phyloP scores from a whole-genome alignment of 192 early-diverging fungal species.

The Kappamyces sp. region DNA sequence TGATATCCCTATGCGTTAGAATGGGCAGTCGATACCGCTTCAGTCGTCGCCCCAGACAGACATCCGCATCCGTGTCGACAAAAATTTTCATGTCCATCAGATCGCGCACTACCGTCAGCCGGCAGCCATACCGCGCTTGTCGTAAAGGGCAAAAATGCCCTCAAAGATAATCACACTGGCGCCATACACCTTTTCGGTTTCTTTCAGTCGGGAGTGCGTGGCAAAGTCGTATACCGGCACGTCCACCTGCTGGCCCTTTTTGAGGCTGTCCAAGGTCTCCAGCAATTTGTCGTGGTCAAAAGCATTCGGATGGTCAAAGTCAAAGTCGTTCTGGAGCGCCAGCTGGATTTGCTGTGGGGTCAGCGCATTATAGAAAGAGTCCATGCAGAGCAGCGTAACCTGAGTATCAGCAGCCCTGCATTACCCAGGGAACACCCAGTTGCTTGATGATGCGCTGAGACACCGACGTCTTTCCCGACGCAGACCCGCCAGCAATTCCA shows the following conservation, averaged over 20 bases:
- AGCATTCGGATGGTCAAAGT: slow-evolving; percentile 91
- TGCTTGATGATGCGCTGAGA: slow-evolving; percentile 43
- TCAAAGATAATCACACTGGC: slow-evolving; percentile 96
- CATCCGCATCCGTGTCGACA: slow-evolving; percentile 93
- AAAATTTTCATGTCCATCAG: slow-evolving; percentile 73
- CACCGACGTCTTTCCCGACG: slow-evolving; percentile 52
- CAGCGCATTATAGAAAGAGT: slow-evolving; percentile 89
- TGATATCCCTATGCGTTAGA: slow-evolving; percentile 52
- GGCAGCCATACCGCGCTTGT: slow-evolving; percentile 55
- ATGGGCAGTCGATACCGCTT: slow-evolving; percentile 38
- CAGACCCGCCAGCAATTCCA: slow-evolving; percentile 51
- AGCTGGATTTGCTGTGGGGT: slow-evolving; percentile 62
- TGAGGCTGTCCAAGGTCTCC: slow-evolving; percentile 66
- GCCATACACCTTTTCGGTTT: slow-evolving; percentile 74
- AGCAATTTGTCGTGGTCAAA: slow-evolving; percentile 78
- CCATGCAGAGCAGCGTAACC: slow-evolving; percentile 92
- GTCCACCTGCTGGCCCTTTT: slow-evolving; percentile 66
- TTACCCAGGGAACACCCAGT: slow-evolving; percentile 46
- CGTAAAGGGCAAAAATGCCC: slow-evolving; percentile 95
- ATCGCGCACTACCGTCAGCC: slow-evolving; percentile 63
- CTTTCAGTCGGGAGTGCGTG: slow-evolving; percentile 47
- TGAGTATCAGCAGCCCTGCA: background rate
- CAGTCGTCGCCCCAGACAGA: slow-evolving; percentile 79
- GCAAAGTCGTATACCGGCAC: slow-evolving; percentile 90
- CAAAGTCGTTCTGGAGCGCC: slow-evolving; percentile 67